A percentile compares a stretch with the other conserved stretches of the same genome.
Conservation (phyloP, 768 basidiomycete genomes). For the Hygrocybe punicea region DNA sequence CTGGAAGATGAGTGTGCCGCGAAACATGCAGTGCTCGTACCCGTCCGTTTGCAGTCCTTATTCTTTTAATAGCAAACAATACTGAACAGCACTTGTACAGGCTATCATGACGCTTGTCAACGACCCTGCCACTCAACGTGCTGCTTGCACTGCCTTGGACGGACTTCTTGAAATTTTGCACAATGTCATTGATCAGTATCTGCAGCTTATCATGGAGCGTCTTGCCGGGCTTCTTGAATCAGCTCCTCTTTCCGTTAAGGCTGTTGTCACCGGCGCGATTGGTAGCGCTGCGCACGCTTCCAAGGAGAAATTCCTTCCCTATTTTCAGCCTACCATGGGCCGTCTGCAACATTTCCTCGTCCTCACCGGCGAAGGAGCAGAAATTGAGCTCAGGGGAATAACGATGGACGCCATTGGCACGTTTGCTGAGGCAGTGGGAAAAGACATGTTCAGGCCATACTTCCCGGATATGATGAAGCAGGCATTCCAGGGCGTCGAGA, state of each 20-base stretch:
- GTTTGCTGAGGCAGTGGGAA: slow-evolving; percentile 94
- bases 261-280: slow-evolving; percentile 95
- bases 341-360: slow-evolving; percentile 85
- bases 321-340: slow-evolving; percentile 89
- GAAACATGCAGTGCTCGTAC: slow-evolving; percentile 80
- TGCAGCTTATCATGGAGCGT: slow-evolving; percentile 91
- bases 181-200: slow-evolving; percentile 86
- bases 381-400: slow-evolving; percentile 91
- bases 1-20: slow-evolving; percentile 87
- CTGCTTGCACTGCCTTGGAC: slow-evolving; percentile 96
- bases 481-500: slow-evolving; percentile 84
- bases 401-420: slow-evolving; percentile 99
- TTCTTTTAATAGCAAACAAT: not conserved
- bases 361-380: slow-evolving; percentile 84
- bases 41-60: slow-evolving; percentile 45
- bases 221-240: slow-evolving; percentile 82
- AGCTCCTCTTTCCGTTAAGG: slow-evolving; percentile 83
- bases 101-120: slow-evolving; percentile 89
- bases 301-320: slow-evolving; percentile 84
- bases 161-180: slow-evolving; percentile 92
- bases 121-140: slow-evolving; percentile 79
- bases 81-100: slow-evolving; percentile 32
- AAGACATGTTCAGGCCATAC: slow-evolving; percentile 91
- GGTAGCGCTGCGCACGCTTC: slow-evolving; percentile 98
- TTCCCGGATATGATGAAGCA: slow-evolving; percentile 95